A percentile compares a stretch with the other conserved stretches of the same genome.
Evolutionary conservation across 495 filamentous ascomycete genomes (phyloP).

Genomic region (Apodospora peruviana): DNA sequence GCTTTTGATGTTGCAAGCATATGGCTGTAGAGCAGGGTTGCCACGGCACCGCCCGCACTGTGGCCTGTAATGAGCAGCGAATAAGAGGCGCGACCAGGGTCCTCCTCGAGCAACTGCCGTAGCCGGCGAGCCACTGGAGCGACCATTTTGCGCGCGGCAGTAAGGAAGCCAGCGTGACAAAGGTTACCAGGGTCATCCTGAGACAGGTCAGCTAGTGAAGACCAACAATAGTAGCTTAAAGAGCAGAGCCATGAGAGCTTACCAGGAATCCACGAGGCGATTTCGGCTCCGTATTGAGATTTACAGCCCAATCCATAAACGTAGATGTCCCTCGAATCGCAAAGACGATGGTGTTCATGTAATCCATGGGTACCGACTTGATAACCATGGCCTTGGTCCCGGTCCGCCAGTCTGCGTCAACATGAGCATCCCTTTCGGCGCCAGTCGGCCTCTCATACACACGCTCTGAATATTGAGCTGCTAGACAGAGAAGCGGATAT

Average conservation of each 20-base stretch:
- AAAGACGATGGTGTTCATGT: slow-evolving; percentile 71
- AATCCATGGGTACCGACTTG: slow-evolving; percentile 68
- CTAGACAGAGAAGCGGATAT: slow-evolving; percentile 66
- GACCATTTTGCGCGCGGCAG: slow-evolving; percentile 71
- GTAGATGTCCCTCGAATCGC: slow-evolving; percentile 73
- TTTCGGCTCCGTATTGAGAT: slow-evolving; percentile 60
- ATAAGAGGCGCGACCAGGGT: slow-evolving; percentile 58
- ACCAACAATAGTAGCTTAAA: neutral
- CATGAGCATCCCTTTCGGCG: slow-evolving; percentile 55
- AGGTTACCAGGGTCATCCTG: slow-evolving; percentile 68
- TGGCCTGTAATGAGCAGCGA: slow-evolving; percentile 79
- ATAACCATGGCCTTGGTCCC: slow-evolving; percentile 82
- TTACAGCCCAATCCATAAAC: slow-evolving; percentile 81
- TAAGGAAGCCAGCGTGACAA: slow-evolving; percentile 73
- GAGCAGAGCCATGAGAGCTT: slow-evolving; percentile 12
- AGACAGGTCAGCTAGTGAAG: slow-evolving; percentile 12
- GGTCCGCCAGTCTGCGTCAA: slow-evolving; percentile 60
- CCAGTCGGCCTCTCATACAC: slow-evolving; percentile 62
- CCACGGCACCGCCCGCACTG: slow-evolving; percentile 77
- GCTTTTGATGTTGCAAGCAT: slow-evolving; percentile 56
- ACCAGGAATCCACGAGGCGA: slow-evolving; percentile 61
- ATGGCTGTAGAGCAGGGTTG: slow-evolving; percentile 70
- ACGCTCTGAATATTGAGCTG: slow-evolving; percentile 65
- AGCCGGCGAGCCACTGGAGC: slow-evolving; percentile 62
- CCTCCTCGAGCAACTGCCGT: slow-evolving; percentile 59